A percentile compares a stretch with the other conserved stretches of the same genome.
Evolutionary conservation across 164 flowering plant genomes (phyloP).

Genomic region (Brasenia schreberi): DNA sequence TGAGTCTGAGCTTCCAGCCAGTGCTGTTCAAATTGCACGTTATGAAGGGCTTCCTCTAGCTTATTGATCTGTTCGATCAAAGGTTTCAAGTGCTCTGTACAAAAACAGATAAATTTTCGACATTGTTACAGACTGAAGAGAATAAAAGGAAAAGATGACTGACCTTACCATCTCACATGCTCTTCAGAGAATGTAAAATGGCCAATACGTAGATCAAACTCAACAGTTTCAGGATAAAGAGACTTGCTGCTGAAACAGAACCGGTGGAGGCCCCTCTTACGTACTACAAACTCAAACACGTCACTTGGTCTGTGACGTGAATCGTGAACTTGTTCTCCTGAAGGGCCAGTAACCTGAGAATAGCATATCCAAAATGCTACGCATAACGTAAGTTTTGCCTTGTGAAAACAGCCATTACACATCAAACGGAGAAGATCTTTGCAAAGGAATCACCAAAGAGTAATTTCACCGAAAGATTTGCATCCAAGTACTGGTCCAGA

Average conservation of each 20-base stretch:
- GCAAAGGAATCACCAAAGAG: not conserved
- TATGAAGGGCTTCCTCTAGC: slow-evolving; percentile 81
- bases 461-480: not conserved
- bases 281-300: slow-evolving; percentile 68
- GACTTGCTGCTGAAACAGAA: slow-evolving; percentile 78
- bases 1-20: slow-evolving; percentile 98
- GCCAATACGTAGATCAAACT: slow-evolving; percentile 45
- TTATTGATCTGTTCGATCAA: slow-evolving; percentile 73
- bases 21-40: slow-evolving; percentile 92
- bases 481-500: not conserved
- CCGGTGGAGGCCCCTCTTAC: slow-evolving; percentile 56
- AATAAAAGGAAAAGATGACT: not conserved
- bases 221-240: slow-evolving; percentile 51
- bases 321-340: slow-evolving; percentile 78
- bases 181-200: slow-evolving; percentile 38
- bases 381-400: too few species aligned
- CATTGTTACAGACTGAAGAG: not conserved
- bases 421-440: too few species aligned
- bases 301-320: slow-evolving; percentile 66
- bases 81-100: slow-evolving; percentile 83
- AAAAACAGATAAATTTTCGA: slow-evolving; percentile 2
- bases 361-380: slow-evolving; percentile 2
- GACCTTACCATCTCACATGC: slow-evolving; percentile 54
- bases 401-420: not conserved
- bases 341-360: slow-evolving; percentile 81